Conservation (phyloP, 2,329 filamentous ascomycete species). For the Diaporthe sp. region DNA sequence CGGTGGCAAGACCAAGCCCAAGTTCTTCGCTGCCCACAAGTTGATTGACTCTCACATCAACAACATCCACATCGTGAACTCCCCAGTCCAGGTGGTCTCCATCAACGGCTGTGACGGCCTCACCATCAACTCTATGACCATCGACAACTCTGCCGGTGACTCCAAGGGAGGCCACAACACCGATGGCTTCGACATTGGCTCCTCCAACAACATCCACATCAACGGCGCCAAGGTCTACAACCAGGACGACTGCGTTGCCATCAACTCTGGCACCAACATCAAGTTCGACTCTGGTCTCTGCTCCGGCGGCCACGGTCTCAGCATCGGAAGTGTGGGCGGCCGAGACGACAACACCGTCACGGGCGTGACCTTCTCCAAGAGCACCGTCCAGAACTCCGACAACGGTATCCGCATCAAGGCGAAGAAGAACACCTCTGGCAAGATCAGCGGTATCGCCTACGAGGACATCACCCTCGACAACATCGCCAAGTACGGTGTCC, state of each 20-base stretch:
- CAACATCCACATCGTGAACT: constrained; percentile 66
- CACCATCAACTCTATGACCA: constrained; percentile 63
- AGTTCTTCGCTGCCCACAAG: constrained; percentile 69
- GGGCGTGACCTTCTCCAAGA: constrained; percentile 63
- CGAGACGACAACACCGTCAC: constrained; percentile 66
- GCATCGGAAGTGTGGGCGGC: constrained; percentile 70
- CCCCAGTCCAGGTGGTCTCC: constrained; percentile 66
- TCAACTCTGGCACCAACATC: constrained; percentile 66
- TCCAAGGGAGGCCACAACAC: constrained; percentile 63
- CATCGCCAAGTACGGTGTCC: constrained; percentile 40
- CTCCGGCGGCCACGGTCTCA: constrained; percentile 66
- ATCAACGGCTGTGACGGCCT: constrained; percentile 59
- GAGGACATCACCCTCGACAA: constrained; percentile 32
- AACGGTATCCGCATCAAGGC: constrained; percentile 57
- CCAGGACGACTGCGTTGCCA: constrained; percentile 71
- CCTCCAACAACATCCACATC: constrained; percentile 63
- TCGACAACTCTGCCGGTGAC: constrained; percentile 70
- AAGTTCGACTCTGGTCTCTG: constrained; percentile 58
- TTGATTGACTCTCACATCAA: constrained; percentile 63
- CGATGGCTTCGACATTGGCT: constrained; percentile 66
- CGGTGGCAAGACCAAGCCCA: constrained; percentile 73
- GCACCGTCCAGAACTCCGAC: constrained; percentile 62
- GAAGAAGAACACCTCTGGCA: constrained; percentile 25
- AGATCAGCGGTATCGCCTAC: constrained; percentile 29
- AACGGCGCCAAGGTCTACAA: constrained; percentile 66